Evolutionary conservation across 1,139 yeast genomes (phyloP).

Genomic region (Saccharomycopsis hybrid): DNA sequence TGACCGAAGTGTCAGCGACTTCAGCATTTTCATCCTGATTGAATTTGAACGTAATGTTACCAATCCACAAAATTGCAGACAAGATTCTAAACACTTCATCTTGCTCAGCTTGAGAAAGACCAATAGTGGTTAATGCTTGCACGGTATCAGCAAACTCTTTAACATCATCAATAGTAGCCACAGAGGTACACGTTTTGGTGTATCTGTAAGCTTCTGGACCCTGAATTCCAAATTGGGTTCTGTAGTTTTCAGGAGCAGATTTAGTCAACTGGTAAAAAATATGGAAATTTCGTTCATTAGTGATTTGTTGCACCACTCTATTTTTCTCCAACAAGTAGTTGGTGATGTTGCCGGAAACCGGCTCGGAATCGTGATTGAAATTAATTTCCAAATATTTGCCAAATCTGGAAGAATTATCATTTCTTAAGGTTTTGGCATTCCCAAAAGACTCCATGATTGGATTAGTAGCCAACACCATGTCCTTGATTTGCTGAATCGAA

Average conservation of each 20-base stretch:
- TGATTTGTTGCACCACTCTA: conserved; percentile 89
- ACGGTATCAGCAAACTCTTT: conserved; percentile 76
- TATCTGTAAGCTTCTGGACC: conserved; percentile 88
- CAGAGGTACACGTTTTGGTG: conserved; percentile 82
- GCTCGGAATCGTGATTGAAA: conserved; percentile 77
- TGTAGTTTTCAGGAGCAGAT: conserved; percentile 78
- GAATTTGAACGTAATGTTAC: conserved; percentile 81
- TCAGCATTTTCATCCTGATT: conserved; percentile 83
- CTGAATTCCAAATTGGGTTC: conserved; percentile 82
- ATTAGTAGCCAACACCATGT: conserved; percentile 96
- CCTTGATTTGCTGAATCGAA: conserved; percentile 77
- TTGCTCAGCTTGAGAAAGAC: conserved; percentile 74
- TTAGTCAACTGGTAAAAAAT: conserved; percentile 95
- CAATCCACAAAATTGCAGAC: conserved; percentile 89
- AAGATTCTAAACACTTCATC: conserved; percentile 83
- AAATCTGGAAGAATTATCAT: conserved; percentile 94
- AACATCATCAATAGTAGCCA: conserved; percentile 78
- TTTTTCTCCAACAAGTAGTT: conserved; percentile 92
- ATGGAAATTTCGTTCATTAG: conserved; percentile 92
- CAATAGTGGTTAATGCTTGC: conserved; percentile 82
- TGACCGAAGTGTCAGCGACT: conserved; percentile 78
- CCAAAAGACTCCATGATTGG: conserved; percentile 96
- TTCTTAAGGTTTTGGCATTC: conserved; percentile 94
- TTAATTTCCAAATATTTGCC: conserved; percentile 93
- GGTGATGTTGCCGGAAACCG: conserved; percentile 93